Evolutionary conservation across 257 asterid genomes (phyloP).

Genomic region (Gynochthodes officinalis): DNA sequence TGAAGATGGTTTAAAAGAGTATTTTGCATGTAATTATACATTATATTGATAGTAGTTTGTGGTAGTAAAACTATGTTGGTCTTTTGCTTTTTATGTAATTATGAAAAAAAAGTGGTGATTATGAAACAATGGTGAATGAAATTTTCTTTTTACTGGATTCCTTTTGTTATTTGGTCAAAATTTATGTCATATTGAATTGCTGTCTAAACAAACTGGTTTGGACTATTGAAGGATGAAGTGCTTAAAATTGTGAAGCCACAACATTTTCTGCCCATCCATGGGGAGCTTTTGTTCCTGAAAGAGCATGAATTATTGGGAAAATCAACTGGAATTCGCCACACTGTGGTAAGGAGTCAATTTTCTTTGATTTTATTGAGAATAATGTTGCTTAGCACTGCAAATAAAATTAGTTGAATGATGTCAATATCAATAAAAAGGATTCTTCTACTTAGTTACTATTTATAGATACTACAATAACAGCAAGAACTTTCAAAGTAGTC

Average conservation of each 20-base stretch:
- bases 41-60: not conserved
- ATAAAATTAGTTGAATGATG: not conserved
- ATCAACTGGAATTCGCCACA: constrained; percentile 95
- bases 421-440: not conserved
- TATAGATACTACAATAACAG: not conserved
- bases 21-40: not conserved
- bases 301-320: constrained; percentile 95
- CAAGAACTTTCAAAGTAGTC: not conserved
- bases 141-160: not conserved
- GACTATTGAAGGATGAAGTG: constrained; percentile 75
- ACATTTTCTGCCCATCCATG: constrained; percentile 96
- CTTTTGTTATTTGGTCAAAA: not conserved
- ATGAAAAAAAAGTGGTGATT: not conserved
- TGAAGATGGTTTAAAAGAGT: not conserved
- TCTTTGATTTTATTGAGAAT: constrained; percentile 3
- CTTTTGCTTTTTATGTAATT: not conserved
- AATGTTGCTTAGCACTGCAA: not conserved
- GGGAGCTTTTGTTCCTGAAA: constrained; percentile 93
- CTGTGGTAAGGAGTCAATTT: constrained; percentile 57
- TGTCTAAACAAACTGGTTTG: constrained; percentile 5
- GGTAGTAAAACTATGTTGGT: not conserved
- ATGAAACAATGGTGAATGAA: not conserved
- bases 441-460: not conserved
- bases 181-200: not conserved
- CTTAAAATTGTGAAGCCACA: constrained; percentile 95